phyloP scores from a whole-genome alignment of 1,284 basidiomycete genomes.

The Amylostereum areolatum region DNA sequence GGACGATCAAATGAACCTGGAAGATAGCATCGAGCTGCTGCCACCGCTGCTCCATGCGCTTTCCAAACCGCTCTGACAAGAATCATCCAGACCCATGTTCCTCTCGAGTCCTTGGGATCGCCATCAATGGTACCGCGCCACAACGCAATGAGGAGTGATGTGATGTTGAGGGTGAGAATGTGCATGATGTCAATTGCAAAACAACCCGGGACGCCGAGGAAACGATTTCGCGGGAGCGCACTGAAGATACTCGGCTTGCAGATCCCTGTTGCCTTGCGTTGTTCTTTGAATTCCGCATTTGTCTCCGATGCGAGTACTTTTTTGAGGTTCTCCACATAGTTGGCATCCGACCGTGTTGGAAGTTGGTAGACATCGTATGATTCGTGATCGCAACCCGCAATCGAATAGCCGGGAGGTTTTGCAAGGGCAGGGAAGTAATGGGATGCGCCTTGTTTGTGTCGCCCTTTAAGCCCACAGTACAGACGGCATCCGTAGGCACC shows the following conservation, averaged over 20 bases:
- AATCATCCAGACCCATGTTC: slow-evolving; percentile 26
- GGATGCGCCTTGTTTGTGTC: too few relatives aligned
- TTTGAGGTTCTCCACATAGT: too few relatives aligned
- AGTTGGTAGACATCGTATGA: too few relatives aligned
- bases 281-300: too few relatives aligned
- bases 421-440: too few relatives aligned
- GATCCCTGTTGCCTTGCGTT: too few relatives aligned
- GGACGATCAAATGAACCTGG: slow-evolving; percentile 23
- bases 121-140: slow-evolving; percentile 26
- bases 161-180: slow-evolving; percentile 23
- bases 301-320: too few relatives aligned
- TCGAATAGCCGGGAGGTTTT: too few relatives aligned
- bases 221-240: slow-evolving; percentile 17
- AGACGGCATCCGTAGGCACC: too few relatives aligned
- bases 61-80: slow-evolving; percentile 21
- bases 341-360: too few relatives aligned
- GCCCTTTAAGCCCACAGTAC: too few relatives aligned
- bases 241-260: slow-evolving; percentile 26
- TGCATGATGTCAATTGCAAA: slow-evolving; percentile 31
- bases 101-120: slow-evolving; percentile 16
- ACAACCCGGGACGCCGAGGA: slow-evolving; percentile 20
- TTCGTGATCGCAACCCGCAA: too few relatives aligned
- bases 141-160: slow-evolving; percentile 22
- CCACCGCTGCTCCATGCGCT: slow-evolving; percentile 27
- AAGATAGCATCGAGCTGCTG: slow-evolving; percentile 4